Percentiles rank a stretch among this genome's conserved stretches.
phyloP scores from a whole-genome alignment of 768 basidiomycete genomes.

The Chalciporus pseudorubinellus region DNA sequence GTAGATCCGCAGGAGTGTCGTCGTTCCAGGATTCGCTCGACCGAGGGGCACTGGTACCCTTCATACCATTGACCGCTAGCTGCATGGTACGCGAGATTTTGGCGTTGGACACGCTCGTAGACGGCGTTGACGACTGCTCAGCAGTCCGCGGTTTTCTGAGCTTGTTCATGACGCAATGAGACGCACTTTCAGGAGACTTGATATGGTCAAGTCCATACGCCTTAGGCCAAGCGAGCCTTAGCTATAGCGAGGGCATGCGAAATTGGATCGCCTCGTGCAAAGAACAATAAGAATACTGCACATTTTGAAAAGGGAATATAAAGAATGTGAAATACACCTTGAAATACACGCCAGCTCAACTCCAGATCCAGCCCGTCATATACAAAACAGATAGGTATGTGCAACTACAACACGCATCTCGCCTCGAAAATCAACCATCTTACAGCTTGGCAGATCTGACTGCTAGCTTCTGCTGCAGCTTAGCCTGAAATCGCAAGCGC shows the following conservation, averaged over 20 bases:
- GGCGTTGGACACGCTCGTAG: background rate
- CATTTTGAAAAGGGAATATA: background rate
- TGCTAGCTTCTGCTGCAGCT: slow-evolving; percentile 45
- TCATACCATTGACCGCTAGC: slow-evolving; percentile 18
- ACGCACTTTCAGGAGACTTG: no score
- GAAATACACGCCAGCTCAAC: slow-evolving; percentile 5
- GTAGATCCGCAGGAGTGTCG: background rate
- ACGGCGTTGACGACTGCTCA: background rate
- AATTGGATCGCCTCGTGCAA: background rate
- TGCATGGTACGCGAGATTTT: slow-evolving; percentile 32
- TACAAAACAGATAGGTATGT: slow-evolving; percentile 15
- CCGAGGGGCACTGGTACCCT: background rate
- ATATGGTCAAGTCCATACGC: no score
- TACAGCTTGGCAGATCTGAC: slow-evolving; percentile 23
- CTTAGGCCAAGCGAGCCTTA: no score
- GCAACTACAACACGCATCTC: slow-evolving; percentile 15
- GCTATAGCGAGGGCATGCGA: no score
- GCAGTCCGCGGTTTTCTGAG: slow-evolving; percentile 20
- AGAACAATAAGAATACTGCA: background rate
- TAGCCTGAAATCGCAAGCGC: slow-evolving; percentile 32
- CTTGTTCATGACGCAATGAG: slow-evolving; percentile 24
- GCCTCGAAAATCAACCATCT: slow-evolving; percentile 3
- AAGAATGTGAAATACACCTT: slow-evolving; percentile 15
- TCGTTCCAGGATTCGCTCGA: background rate
- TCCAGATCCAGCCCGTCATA: slow-evolving; percentile 15